phyloP scores from a whole-genome alignment of 2,329 filamentous ascomycete species.

The Fusarium proliferatum region DNA sequence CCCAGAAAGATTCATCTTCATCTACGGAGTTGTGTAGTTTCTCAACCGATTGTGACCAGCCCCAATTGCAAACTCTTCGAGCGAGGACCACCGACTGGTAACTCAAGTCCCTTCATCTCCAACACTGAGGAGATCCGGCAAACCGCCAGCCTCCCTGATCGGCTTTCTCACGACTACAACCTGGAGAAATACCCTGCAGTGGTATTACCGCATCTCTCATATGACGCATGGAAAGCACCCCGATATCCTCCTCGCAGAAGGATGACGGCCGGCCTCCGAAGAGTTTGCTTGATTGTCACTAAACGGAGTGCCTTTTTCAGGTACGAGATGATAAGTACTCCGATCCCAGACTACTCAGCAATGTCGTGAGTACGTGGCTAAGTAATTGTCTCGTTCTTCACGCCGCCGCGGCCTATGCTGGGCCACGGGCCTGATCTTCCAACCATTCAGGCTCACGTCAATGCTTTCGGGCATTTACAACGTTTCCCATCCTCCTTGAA shows the following conservation, averaged over 20 bases:
- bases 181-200: background rate
- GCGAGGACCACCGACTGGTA: background rate
- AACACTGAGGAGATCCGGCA: background rate
- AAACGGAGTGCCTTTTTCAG: background rate
- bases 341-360: background rate
- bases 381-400: background rate
- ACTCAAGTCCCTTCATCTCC: background rate
- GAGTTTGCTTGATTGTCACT: too few species aligned
- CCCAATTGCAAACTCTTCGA: too few species aligned
- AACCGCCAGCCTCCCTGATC: background rate
- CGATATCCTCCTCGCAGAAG: too few species aligned
- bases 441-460: background rate
- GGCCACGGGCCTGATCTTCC: background rate
- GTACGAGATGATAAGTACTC: background rate
- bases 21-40: background rate
- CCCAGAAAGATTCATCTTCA: background rate
- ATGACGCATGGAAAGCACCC: background rate
- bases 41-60: background rate
- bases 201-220: background rate
- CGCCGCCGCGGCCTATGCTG: background rate
- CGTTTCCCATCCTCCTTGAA: background rate
- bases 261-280: too few species aligned
- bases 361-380: background rate
- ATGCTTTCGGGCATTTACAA: background rate
- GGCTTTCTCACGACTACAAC: background rate